Base-by-base conservation (phyloP, 2,329 filamentous ascomycete species). In the Cercospora sp. region DNA sequence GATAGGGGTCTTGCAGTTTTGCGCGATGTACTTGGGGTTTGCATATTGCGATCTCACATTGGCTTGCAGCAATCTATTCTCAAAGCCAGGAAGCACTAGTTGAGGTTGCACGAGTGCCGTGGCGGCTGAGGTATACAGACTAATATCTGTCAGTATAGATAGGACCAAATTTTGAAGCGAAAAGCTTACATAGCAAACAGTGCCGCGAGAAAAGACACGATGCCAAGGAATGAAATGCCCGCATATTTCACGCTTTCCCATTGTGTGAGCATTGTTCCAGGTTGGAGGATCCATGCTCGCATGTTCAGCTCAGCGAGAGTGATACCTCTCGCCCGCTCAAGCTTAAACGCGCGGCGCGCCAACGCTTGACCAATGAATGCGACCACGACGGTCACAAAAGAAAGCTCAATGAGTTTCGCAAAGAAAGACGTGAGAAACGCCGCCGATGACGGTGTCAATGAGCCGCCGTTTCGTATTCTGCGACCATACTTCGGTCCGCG, bases 291-390 rank as follows among this genome's bases (percentile, higher is more conserved):
- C 91, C 91, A 94, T 53, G 86, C 86, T 58, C 91, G 85, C 90
- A 94, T 93, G 16, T 86, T 89, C 82, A 94, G 87, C 75, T 94
- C 91, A 0, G 91, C 89, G 16, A 94, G 84, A 0, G 88, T 92
- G 67, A 94, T 85, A 2, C 91, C 91, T 2, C 82, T 60, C 2
- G 67, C 68, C 8, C 77, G 71, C 8, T 84, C 81, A 64, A 84
- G 85, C 26, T 85, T 84, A 65, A 92, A 85, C 0, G 91, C 89
- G 65, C 90, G 82, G 21, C 90, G 84, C n/a, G 87, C 92, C 16
- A 94, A 80, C 0, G 91, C 86, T 76, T 95, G 92, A 0, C 92
- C 92, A 0, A 94, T 77, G 65, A 91, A 91, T 0, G 89, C 86
- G 1, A 94, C 89, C 69, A 92, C 91, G 0, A 92, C 88, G 0